Base-by-base conservation (phyloP, 2,329 filamentous ascomycete genomes). In the Aspergillus arachidicola region DNA sequence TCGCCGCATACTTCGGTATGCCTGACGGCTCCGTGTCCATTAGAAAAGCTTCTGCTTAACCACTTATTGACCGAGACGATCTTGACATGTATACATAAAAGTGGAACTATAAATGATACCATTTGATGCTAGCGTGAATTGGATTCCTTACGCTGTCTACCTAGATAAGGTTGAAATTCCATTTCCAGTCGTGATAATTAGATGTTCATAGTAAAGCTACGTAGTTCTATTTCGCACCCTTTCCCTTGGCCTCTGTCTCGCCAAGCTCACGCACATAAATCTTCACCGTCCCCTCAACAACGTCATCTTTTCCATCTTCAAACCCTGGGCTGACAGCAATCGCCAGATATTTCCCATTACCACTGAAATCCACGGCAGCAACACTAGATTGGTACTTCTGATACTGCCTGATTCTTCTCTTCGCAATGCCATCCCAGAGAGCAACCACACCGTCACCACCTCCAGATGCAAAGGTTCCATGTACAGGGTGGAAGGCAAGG, bases 1-100 rank as follows among this genome's bases (percentile, higher is more conserved):
- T 97, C 14, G 93, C 93, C 32, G 94, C 93, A 28, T 99, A 98
- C 81, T 99, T 98, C 79, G 95, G 95, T 41, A 91, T 95, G 87
- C 86, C 90, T 51, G 91, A 92, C 73, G 91, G 91, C 4, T 83
- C 82, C 12, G 89, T 91, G 16, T 80, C 89, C 71, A 82, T 89
- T 55, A 75, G 83, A 67, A 77, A 74, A 64, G 81, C 82, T n/a
- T 36, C 62, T 55, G 59, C 58, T 34, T 73, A 60, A 70, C 11
- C 7, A 10, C n/a, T 11, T 11, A 4, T 28, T 55, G 32, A 19
- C n/a, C 16, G 23, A 50, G 26, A 51, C 26, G 34, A 38, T 43
- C 19, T 59, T 21, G 48, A 59, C 21, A n/a, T 55, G 28, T 34
- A 60, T 55, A 55, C 48, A 43, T 32, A 38, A 50, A 61, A 46